Evolutionary conservation across 2,329 filamentous ascomycete species (phyloP), one percentile per base, ranked within the genome.

Genomic region (Hypoxylon sp.): DNA sequence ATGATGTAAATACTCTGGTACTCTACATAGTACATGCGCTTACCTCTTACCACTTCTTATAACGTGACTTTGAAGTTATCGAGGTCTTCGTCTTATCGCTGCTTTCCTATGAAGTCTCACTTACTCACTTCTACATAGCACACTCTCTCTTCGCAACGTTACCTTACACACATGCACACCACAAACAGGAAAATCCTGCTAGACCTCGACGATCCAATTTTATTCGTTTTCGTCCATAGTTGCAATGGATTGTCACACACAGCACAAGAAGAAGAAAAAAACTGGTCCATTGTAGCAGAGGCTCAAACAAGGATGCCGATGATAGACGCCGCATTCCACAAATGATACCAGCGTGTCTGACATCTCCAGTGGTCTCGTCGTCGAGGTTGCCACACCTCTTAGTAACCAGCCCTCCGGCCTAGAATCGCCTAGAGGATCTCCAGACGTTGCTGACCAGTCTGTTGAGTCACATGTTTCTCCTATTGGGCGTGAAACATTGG

Each of bases 131-230:
- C 25, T 40, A 13, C 45, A 34, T 25, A 25, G 9, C 21, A 25
- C 5, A 5, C 9, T 25, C 21, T 5, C 48, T 60, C 49, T 62
- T 54, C 62, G 64, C 63, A 67, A 67, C 64, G 64, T 67, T 67
- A 67, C 64, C 41, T 65, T 59, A 42, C 46, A 25, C 9, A 9
- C 9, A 5, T 25, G 9, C 6, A 25, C 21, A 46, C 50, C 42
- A 46, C 19, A 23, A 31, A 49, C 38, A 19, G 26, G 27, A 36
- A n/a, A 36, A 27, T 35, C 32, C 32, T 31, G 19, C 19, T 35
- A 37, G 15, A 19, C 16, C 43, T 53, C 32, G 42, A 55, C 42
- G 42, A 45, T 48, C 54, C 54, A 55, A 34, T 49, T 37, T 57
- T 51, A n/a, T 25, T 21, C 19, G 7, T 34, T 35, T 27, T 17